Evolutionary conservation across 1,284 basidiomycete species (phyloP), one percentile per base, ranked within the genome.

Genomic region (Tremellales sp.): DNA sequence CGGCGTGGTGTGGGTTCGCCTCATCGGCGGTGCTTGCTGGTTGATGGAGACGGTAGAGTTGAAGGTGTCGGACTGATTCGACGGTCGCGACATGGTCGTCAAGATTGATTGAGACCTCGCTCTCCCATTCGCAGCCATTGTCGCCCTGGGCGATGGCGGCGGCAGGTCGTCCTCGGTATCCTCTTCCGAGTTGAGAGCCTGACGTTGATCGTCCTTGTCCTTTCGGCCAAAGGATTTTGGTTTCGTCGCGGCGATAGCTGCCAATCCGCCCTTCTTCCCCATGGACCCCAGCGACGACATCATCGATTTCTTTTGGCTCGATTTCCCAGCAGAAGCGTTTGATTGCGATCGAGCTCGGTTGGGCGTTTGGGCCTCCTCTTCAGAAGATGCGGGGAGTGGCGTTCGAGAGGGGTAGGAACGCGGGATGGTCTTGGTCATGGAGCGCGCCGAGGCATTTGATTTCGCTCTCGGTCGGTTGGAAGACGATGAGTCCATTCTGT

Each of bases 181-280:
- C 24, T 70, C 69, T 21, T 71, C 71, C 4, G 62, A 63, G 31
- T 58, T 51, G 14, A 74, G 51, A 18, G 57, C 60, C 36, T 56
- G 48, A 24, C 51, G 47, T 10, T 86, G 67, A 32, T 79, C 70
- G 44, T 83, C 66, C 50, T 61, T 58, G 22, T 46, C 38, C 29
- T 82, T 79, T 59, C 78, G 79, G 53, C 84, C 80, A 65, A 57
- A 56, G 14, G 47, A 28, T 48, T 63, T 56, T 18, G 45, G 13
- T 33, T 35, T 46, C 34, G 45, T 35, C 37, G 60, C 63, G 24
- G 37, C 43, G 10, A 42, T 34, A 2, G 47, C 45, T 3, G 46
- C 49, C 34, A 58, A 45, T 8, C 58, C 58, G 3, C 54, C 50
- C 51, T 71, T 72, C 47, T 60, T 61, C 13, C 66, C 63, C 8